Evolutionary conservation across 768 basidiomycete species (phyloP), one percentile per base, ranked within the genome.

Genomic region (Leccinum disarticulatum): DNA sequence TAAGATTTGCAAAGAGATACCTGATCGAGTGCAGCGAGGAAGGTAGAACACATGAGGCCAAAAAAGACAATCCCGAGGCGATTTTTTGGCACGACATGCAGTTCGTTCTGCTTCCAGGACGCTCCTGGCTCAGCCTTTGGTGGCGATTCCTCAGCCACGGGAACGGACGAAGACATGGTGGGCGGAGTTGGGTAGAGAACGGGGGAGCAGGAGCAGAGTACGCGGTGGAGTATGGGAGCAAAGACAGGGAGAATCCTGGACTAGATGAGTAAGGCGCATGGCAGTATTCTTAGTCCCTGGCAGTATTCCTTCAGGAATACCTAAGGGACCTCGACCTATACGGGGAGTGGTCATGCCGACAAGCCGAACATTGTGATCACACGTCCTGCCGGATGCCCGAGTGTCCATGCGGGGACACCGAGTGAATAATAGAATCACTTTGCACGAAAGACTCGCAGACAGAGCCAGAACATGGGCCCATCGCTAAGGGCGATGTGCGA

Each of bases 21-120:
- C 71, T 79, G 80, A 61, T 83, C 82, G 35, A 83, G 68, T 13
- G 82, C 81, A 1, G 83, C 79, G 28, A 80, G 68, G 68, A 81
- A 81, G 14, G 67, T 70, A 59, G 67, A 71, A 51, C 70, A 72
- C 80, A 81, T 81, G 38, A 81, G 66, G 28, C 80, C 79, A 36
- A 74, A 65, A 38, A 81, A 79, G 0, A 81, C 80, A 46, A 81
- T 68, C 13, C 70, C 67, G 5, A 81, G 67, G 17, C 73, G 70
- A 62, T 81, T 81, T 55, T 77, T 72, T 1, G 80, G 80, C 0
- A 81, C 65, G 27, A 79, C 66, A 57, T 81, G 79, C 49, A 77
- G 67, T 51, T 81, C 80, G 13, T 64, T 56, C 11, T 57, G 61
- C 55, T 76, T 76, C 79, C 80, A 81, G 14, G 74, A 70, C 6